These are phyloP conservation scores for Datisca glomerata DNA, from an alignment of 306 rosid genomes.

Conservation along the genomic window DNA sequence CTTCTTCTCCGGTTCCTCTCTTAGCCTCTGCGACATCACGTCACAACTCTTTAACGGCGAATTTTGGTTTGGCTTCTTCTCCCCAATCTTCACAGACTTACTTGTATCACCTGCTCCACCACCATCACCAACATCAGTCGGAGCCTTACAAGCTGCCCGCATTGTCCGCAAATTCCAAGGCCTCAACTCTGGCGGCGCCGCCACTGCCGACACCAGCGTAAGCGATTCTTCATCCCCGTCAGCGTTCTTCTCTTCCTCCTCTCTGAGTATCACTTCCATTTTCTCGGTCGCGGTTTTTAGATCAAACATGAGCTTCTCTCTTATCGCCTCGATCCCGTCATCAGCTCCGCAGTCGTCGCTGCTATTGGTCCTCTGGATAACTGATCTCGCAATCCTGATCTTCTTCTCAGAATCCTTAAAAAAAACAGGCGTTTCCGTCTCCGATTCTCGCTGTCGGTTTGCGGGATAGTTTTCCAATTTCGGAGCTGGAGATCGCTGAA, in stretches of 20 bases:
- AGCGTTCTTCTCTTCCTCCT: slow-evolving; percentile 16
- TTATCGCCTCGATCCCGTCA: slow-evolving; percentile 73
- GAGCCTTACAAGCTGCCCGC: slow-evolving; percentile 40
- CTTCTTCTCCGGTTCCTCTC: slow-evolving; percentile 28
- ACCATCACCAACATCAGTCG: slow-evolving; percentile 16
- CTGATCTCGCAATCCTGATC: slow-evolving; percentile 14
- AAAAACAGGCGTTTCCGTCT: slow-evolving; percentile 6
- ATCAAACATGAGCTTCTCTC: slow-evolving; percentile 77
- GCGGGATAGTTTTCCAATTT: slow-evolving; percentile 15
- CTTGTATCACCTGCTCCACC: not conserved
- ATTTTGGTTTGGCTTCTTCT: slow-evolving; percentile 22
- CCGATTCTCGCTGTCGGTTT: slow-evolving; percentile 21
- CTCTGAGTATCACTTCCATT: slow-evolving; percentile 56
- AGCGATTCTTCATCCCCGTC: slow-evolving; percentile 12
- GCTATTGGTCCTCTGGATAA: slow-evolving; percentile 19
- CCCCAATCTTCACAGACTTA: slow-evolving; percentile 44
- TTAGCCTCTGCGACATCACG: slow-evolving; percentile 32
- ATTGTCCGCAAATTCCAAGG: slow-evolving; percentile 79
- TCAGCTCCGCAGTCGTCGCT: slow-evolving; percentile 17
- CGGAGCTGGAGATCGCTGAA: slow-evolving; percentile 34
- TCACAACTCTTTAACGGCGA: slow-evolving; percentile 36
- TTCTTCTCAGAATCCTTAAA: slow-evolving; percentile 20
- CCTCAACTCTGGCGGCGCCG: slow-evolving; percentile 16
- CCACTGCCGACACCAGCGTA: not conserved
- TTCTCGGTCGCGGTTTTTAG: slow-evolving; percentile 55